These are phyloP conservation scores for Talaromyces nanjingensis DNA, from an alignment of 495 filamentous ascomycete species.

Conservation along the genomic window DNA sequence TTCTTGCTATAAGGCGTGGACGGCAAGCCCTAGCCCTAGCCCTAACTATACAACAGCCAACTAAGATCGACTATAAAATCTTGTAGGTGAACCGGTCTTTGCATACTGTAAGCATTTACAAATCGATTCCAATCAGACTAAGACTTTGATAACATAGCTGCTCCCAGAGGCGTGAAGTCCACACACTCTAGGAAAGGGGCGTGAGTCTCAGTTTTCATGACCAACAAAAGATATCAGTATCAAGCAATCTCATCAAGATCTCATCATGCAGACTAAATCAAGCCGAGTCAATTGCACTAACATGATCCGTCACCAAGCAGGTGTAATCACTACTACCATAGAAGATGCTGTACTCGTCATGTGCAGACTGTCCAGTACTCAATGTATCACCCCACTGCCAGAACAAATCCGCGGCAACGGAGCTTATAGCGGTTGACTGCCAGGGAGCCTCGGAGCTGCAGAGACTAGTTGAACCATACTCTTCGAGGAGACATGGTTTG, in stretches of 20 bases:
- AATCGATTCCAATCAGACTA: too few species aligned
- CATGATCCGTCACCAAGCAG: constrained; percentile 53
- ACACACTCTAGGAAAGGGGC: too few species aligned
- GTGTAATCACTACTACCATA: constrained; percentile 47
- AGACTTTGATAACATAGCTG: too few species aligned
- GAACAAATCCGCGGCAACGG: constrained; percentile 50
- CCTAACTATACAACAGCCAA: neutral
- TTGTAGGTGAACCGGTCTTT: too few species aligned
- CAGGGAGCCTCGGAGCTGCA: constrained; percentile 45
- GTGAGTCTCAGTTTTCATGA: too few species aligned
- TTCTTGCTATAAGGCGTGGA: neutral
- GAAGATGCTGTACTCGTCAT: constrained; percentile 58
- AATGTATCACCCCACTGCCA: constrained; percentile 60
- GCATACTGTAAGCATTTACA: too few species aligned
- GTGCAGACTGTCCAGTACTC: constrained; percentile 47
- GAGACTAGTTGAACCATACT: constrained; percentile 50
- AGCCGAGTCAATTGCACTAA: constrained; percentile 33
- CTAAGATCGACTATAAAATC: too few species aligned
- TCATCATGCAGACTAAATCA: neutral
- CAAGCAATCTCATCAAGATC: neutral
- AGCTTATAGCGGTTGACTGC: constrained; percentile 48
- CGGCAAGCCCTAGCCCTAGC: neutral
- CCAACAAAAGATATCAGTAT: too few species aligned
- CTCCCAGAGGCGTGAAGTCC: too few species aligned
- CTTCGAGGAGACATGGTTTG: constrained; percentile 65